Conservation (phyloP, 2,329 filamentous ascomycete species). For the Salinomyces thailandicus region DNA sequence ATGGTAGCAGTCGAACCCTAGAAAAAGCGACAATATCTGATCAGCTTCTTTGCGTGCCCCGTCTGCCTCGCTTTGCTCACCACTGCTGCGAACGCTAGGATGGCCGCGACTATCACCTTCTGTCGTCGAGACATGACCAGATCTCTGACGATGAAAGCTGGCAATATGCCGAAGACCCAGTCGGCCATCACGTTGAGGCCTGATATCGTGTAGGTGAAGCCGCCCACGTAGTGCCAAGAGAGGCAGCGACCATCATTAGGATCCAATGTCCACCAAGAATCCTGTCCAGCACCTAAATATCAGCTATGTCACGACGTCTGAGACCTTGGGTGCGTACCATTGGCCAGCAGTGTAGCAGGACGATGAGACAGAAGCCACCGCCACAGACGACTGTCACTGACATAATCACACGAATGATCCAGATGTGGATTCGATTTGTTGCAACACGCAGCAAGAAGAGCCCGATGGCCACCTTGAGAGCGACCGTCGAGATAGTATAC, state of each 20-base stretch:
- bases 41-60: too few species aligned
- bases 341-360: slow-evolving; percentile 45
- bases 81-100: slow-evolving; percentile 31
- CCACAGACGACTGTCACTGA: slow-evolving; percentile 36
- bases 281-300: too few species aligned
- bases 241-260: slow-evolving; percentile 33
- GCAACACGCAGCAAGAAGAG: slow-evolving; percentile 46
- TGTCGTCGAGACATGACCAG: slow-evolving; percentile 30
- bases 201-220: slow-evolving; percentile 23
- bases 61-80: too few species aligned
- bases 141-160: slow-evolving; percentile 33
- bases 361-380: slow-evolving; percentile 40
- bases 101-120: slow-evolving; percentile 29
- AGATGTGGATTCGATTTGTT: slow-evolving; percentile 34
- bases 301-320: too few species aligned
- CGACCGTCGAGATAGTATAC: slow-evolving; percentile 40
- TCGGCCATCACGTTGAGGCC: slow-evolving; percentile 33
- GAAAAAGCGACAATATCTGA: too few species aligned
- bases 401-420: slow-evolving; percentile 39
- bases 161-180: slow-evolving; percentile 32
- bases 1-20: slow-evolving; percentile 45
- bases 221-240: slow-evolving; percentile 37
- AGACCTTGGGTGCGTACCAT: too few species aligned
- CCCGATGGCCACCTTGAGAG: slow-evolving; percentile 43
- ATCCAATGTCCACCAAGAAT: slow-evolving; percentile 41